phyloP scores from a whole-genome alignment of 1,284 basidiomycete genomes.

The Malassezia slooffiae region DNA sequence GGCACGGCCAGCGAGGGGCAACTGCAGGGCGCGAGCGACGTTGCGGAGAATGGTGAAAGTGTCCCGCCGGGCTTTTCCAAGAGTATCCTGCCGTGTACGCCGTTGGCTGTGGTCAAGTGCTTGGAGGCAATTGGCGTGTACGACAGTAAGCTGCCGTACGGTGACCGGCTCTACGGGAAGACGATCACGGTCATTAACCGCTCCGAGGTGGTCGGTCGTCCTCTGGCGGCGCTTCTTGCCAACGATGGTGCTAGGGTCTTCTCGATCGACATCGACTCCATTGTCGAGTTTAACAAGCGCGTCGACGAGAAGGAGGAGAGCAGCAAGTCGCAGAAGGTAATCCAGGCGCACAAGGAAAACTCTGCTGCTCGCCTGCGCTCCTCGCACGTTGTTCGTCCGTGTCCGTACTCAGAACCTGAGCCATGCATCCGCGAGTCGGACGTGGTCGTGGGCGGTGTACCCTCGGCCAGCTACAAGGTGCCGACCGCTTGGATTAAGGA shows the following conservation, averaged over 20 bases:
- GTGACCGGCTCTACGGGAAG: conserved; percentile 84
- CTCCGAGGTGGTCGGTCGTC: conserved; percentile 90
- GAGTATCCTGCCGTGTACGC: conserved; percentile 91
- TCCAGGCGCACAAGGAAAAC: conserved; percentile 54
- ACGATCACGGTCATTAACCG: conserved; percentile 92
- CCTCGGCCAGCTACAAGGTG: conserved; percentile 70
- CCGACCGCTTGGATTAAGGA: conserved; percentile 79
- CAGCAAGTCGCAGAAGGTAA: conserved; percentile 28
- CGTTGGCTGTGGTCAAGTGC: conserved; percentile 83
- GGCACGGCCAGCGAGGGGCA: conserved; percentile 36
- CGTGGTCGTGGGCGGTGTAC: conserved; percentile 41
- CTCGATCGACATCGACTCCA: conserved; percentile 84
- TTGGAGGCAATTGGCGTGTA: conserved; percentile 84
- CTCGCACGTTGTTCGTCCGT: conserved; percentile 59
- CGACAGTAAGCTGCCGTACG: conserved; percentile 79
- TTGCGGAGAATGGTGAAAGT: conserved; percentile 21
- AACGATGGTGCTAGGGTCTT: conserved; percentile 93
- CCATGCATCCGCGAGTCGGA: conserved; percentile 35
- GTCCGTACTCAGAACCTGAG: conserved; percentile 19
- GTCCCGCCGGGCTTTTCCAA: conserved; percentile 69
- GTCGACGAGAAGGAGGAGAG: conserved; percentile 10
- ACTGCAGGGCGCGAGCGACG: conserved; percentile 20
- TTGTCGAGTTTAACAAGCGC: conserved; percentile 55
- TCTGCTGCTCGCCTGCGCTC: conserved; percentile 49
- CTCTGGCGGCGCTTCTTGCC: conserved; percentile 78